Percentiles rank a stretch among this genome's conserved stretches.
These are phyloP conservation scores for Hyaloscypha finlandica DNA, from an alignment of 495 filamentous ascomycete species.

Conservation along the genomic window DNA sequence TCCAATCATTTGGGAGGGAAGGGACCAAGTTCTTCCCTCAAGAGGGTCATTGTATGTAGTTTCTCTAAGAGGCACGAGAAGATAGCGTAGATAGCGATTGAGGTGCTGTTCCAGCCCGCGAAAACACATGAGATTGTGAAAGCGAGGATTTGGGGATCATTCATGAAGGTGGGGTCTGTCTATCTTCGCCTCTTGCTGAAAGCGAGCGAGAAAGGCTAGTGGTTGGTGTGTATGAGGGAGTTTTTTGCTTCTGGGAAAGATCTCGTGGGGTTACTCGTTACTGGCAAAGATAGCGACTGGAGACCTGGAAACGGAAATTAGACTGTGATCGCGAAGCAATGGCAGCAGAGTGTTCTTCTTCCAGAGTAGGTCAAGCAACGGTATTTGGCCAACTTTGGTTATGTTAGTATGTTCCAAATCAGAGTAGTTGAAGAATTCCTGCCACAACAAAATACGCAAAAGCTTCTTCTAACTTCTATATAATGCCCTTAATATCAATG, in stretches of 20 bases:
- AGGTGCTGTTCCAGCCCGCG: conserved; percentile 55
- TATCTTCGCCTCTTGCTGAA: conserved; percentile 29
- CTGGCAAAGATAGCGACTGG: neutral
- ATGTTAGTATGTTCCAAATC: neutral
- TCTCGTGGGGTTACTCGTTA: neutral
- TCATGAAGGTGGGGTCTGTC: conserved; percentile 25
- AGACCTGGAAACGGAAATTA: neutral
- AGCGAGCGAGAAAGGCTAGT: conserved; percentile 35
- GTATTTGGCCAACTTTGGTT: neutral
- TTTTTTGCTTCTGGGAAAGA: neutral
- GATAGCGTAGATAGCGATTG: conserved; percentile 46
- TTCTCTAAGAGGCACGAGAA: conserved; percentile 52
- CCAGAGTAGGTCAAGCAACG: neutral
- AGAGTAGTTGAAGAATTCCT: too few relatives aligned
- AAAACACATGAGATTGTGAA: conserved; percentile 40
- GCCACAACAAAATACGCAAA: neutral
- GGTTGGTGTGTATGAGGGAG: conserved; percentile 24
- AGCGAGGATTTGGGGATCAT: conserved; percentile 26
- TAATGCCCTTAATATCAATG: conserved; percentile 11
- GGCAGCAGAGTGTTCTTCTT: neutral
- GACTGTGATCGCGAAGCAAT: too few relatives aligned
- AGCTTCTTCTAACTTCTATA: neutral
- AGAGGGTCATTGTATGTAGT: conserved; percentile 13
- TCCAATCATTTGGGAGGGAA: too few relatives aligned
- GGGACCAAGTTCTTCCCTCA: neutral